Evolutionary conservation across 179 eudicot genomes (phyloP).

Genomic region (Silene coronaria): DNA sequence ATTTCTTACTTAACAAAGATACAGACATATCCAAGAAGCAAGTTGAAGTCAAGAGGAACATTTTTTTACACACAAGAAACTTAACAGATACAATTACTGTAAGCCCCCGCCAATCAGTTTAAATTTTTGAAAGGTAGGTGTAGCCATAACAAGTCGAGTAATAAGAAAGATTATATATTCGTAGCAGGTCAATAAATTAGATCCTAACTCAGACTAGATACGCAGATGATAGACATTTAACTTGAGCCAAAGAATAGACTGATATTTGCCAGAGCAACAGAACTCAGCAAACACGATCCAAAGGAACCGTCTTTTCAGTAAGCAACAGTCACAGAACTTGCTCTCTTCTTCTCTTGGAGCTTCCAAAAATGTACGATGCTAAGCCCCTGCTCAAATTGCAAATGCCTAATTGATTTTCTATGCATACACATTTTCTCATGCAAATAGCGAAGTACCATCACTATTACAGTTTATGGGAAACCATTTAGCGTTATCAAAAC

Average conservation of each 20-base stretch:
- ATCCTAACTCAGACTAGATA: not conserved
- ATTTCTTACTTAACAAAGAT: not conserved
- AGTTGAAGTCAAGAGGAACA: not conserved
- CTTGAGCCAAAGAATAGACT: not conserved
- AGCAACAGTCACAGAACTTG: not conserved
- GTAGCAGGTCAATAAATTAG: not conserved
- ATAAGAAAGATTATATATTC: not conserved
- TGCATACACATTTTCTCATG: not conserved
- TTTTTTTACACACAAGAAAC: not conserved
- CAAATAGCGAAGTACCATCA: not conserved
- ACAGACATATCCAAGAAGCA: no score
- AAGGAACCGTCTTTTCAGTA: not conserved
- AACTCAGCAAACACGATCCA: not conserved
- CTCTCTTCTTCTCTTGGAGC: constrained; percentile 6
- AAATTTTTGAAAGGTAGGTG: not conserved
- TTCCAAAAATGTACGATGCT: not conserved
- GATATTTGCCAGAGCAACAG: not conserved
- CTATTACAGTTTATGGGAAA: not conserved
- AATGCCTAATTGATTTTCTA: not conserved
- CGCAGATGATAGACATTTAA: not conserved
- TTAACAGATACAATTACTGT: not conserved
- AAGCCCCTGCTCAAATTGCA: not conserved
- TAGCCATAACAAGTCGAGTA: not conserved
- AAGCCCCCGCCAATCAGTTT: not conserved
- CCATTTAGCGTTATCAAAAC: not conserved